phyloP scores from a whole-genome alignment of 2,329 filamentous ascomycete genomes.

The Diaporthe destruens region DNA sequence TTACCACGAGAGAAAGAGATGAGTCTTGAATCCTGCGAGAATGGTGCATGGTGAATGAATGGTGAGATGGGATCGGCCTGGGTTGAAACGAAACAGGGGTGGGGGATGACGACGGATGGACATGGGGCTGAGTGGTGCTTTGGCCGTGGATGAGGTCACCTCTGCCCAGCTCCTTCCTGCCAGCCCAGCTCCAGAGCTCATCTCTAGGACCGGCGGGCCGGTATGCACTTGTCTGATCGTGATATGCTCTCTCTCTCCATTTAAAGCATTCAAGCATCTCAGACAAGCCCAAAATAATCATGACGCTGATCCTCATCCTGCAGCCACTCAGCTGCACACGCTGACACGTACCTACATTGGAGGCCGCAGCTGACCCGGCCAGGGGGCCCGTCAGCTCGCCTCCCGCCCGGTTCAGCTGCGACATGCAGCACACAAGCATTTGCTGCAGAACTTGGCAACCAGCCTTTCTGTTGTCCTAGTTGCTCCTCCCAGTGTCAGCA shows the following conservation, averaged over 20 bases:
- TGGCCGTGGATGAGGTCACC: conserved; percentile 22
- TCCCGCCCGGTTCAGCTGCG: conserved; percentile 7
- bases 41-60: conserved; percentile 4
- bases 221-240: neutral
- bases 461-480: neutral
- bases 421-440: conserved; percentile 17
- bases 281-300: neutral
- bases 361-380: conserved; percentile 29
- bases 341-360: neutral
- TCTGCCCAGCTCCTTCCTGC: neutral
- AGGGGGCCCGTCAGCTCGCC: neutral
- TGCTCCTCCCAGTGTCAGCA: neutral
- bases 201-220: conserved; percentile 2
- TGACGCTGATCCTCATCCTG: conserved; percentile 22
- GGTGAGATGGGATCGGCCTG: conserved; percentile 33
- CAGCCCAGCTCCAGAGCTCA: neutral
- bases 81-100: conserved; percentile 32
- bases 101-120: conserved; percentile 15
- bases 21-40: conserved; percentile 23
- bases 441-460: conserved; percentile 17
- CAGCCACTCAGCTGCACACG: conserved; percentile 3
- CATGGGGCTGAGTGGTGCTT: neutral
- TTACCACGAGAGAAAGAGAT: neutral
- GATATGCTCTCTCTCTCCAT: neutral
- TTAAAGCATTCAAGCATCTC: neutral